Base-by-base conservation (phyloP, 106 monocot genomes). In the Dioscorea dumetorum region DNA sequence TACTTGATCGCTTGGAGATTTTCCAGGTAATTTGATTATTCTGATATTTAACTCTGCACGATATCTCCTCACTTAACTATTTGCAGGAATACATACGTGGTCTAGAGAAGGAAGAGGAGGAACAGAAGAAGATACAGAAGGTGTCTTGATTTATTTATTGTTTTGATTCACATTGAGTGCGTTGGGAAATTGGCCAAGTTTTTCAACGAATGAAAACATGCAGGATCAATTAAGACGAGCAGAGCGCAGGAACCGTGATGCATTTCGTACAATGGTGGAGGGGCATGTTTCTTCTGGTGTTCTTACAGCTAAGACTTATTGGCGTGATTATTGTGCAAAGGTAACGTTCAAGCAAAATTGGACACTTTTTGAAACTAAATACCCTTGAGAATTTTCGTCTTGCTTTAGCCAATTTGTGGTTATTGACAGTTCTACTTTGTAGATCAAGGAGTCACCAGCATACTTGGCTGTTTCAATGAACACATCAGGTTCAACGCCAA, bases 21-120 rank as follows among this genome's bases (percentile, higher is more conserved):
- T 99, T 99, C 65, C 87, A 99, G 87, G 99, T 93, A 34, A 62
- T 33, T 58, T 50, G 16, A 51, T 21, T 19, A 52, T 28, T 21
- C 73, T 78, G 31, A 60, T 49, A 31, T 60, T 48, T 57, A 14
- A 24, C 3, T 41, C 41, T 8, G 12, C 33, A 23, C 50, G 17
- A 15, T 24, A 17, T 15, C 24, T 65, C 68, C 49, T 70, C 49
- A 82, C 51, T 76, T 63, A 48, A 54, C 8, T 77, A 41, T 61
- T 72, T 66, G 32, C 77, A 99, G 99, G 99, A 99, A 63, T 93
- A 93, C 50, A 87, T 99, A 49, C 84, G 70, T 64, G 89, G 87
- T 77, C 71, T 99, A 34, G 99, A 99, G 83, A 93, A 85, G 66
- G 84, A 93, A 75, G 99, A 99, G 75, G 99, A 93, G 70, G 93